Evolutionary conservation across 78 protist species (phyloP), one percentile per base, ranked within the genome.

Genomic region (Cavenderia fasciculata): DNA sequence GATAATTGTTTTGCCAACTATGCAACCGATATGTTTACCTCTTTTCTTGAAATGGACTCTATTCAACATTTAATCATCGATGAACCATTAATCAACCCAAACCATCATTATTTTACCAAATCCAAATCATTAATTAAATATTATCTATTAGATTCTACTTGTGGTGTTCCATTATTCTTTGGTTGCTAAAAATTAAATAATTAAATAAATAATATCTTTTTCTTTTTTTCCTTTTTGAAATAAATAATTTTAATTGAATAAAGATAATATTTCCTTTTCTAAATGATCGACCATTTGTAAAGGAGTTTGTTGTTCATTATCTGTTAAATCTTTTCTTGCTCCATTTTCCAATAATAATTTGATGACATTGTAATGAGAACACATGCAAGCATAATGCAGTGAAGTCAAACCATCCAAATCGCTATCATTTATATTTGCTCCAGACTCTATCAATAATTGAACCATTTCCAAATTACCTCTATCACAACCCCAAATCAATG

Each of bases 401-500:
- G 89, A 54, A 38, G 89, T 82, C 89, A 82, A 68, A 31, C 89
- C 89, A 43, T 52, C 52, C 3, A 41, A n/a, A 43, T 82, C 89
- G 65, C 68, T 75, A 54, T 11, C 2, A 82, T 82, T 66, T 18
- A 68, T 18, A 68, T 82, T 40, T 11, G 72, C 34, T 4, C 63
- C 87, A n/a, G 12, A 7, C 23, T 49, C 47, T 2, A 82, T 8
- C 5, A 82, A 33, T 27, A 54, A 21, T 29, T 68, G 18, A 31
- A 59, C 36, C 18, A 82, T 82, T 14, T 65, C 78, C 27, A 68
- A 21, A 31, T 41, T 25, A 51, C 89, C 89, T 51, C 89, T 47
- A 68, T 82, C 89, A 43, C 78, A 82, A 65, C 76, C 33, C 76
- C 77, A 82, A 25, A 68, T 82, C 33, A 82, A 62, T 36, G 69